Base-by-base conservation (phyloP, 441 rosid species). In the Sinapis alba region DNA sequence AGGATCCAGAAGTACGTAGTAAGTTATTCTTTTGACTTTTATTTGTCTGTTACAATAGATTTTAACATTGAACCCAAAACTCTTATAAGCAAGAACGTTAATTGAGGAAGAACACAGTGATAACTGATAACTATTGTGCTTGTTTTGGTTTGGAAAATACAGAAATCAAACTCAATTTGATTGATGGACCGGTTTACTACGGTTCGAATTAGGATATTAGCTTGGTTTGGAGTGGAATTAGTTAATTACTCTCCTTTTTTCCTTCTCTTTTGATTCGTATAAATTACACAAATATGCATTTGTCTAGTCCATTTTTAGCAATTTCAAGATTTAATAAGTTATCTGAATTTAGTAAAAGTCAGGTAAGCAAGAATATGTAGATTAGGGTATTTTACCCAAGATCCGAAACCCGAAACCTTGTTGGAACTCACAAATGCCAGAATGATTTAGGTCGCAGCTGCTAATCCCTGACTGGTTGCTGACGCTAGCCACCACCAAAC, bases 1-100 rank as follows among this genome's bases (percentile, higher is more conserved):
- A 66, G 78, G 67, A 74, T 74, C 51, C 7, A 5, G 43, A 47
- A 65, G 69, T 26, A 65, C 15, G 58, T 45, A 26, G 15, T 20
- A 20, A 20, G 72, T 21, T 58, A 59, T 47, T 74, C 43, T 74
- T 74, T 67, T 30, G 43, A 74, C 38, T 5, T 66, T 66, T n/a
- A 13, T 62, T 71, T 58, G 7, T 45, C 36, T 65, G 59, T 73
- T 65, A 12, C n/a, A 28, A 10, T 28, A 65, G 64, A 54, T 56
- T 56, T 65, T 73, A 56, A 32, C 41, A 72, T 34, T 63, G 76
- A 53, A 72, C 27, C 7, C 45, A 27, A 41, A 41, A 62, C 47
- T 38, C 26, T 56, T 19, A 20, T n/a, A 65, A 65, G 59, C 24
- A 41, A 19, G 32, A 28, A 65, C 28, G 7, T 43, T 73, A 27